These are phyloP conservation scores for Boehmeria nivea DNA, from an alignment of 306 rosid species.

Conservation along the genomic window DNA sequence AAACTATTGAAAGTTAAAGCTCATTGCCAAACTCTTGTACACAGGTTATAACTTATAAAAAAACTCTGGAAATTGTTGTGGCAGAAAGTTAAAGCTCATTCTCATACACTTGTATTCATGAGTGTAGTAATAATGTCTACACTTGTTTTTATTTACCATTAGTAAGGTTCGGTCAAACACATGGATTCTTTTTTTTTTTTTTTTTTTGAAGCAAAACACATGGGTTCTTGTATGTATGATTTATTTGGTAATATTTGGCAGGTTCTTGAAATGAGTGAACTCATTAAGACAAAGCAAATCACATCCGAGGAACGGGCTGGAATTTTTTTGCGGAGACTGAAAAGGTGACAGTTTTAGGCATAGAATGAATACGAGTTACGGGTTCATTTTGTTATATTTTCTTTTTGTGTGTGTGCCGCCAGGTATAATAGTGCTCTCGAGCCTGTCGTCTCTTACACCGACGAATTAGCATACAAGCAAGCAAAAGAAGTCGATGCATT, in stretches of 20 bases:
- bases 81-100: slow-evolving; percentile 43
- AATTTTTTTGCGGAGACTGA: slow-evolving; percentile 58
- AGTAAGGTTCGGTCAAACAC: background rate
- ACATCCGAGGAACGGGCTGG: slow-evolving; percentile 62
- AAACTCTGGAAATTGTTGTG: slow-evolving; percentile 33
- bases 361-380: slow-evolving; percentile 5
- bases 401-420: background rate
- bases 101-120: slow-evolving; percentile 33
- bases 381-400: background rate
- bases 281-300: slow-evolving; percentile 58
- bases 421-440: slow-evolving; percentile 65
- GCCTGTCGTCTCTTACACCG: slow-evolving; percentile 53
- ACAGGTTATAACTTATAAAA: slow-evolving; percentile 36
- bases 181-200: background rate
- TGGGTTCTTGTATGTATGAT: slow-evolving; percentile 1
- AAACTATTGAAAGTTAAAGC: too few species aligned
- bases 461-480: slow-evolving; percentile 63
- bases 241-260: slow-evolving; percentile 12
- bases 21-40: too few species aligned
- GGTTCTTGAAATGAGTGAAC: slow-evolving; percentile 75
- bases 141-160: too few species aligned
- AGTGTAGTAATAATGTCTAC: slow-evolving; percentile 46
- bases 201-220: background rate
- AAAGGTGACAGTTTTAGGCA: slow-evolving; percentile 40
- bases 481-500: slow-evolving; percentile 61